phyloP scores from a whole-genome alignment of 768 basidiomycete species.

The Agrocybe pediades region DNA sequence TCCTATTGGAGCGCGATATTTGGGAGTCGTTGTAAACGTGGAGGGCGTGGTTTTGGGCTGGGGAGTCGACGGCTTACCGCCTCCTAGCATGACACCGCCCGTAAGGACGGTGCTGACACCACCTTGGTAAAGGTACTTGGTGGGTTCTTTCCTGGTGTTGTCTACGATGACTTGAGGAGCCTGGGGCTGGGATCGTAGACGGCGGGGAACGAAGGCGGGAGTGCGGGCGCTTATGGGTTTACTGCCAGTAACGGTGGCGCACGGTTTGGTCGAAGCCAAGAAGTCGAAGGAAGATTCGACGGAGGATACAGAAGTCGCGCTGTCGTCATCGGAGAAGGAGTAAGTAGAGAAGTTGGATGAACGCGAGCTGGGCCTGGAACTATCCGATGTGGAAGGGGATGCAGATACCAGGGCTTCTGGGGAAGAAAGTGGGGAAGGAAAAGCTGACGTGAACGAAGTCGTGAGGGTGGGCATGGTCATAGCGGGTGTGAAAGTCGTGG shows the following conservation, averaged over 20 bases:
- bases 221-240: constrained; percentile 5
- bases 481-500: constrained; percentile 1
- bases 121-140: constrained; percentile 42
- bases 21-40: constrained; percentile 9
- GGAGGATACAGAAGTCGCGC: constrained; percentile 35
- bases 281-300: constrained; percentile 22
- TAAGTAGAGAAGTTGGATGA: constrained; percentile 35
- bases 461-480: constrained; percentile 12
- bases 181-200: background rate
- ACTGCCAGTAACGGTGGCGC: constrained; percentile 1
- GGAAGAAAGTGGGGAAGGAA: constrained; percentile 23
- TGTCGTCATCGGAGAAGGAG: constrained; percentile 32
- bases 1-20: constrained; percentile 17
- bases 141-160: constrained; percentile 25
- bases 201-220: constrained; percentile 17
- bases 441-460: constrained; percentile 11
- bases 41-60: constrained; percentile 2
- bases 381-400: constrained; percentile 22
- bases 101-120: constrained; percentile 44
- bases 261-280: constrained; percentile 18
- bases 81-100: constrained; percentile 47
- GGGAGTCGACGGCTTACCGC: constrained; percentile 2
- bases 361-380: constrained; percentile 43
- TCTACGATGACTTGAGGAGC: constrained; percentile 23
- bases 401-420: constrained; percentile 10